Evolutionary conservation across 345 rosid genomes (phyloP).

Genomic region (Hypericum androsaemum): DNA sequence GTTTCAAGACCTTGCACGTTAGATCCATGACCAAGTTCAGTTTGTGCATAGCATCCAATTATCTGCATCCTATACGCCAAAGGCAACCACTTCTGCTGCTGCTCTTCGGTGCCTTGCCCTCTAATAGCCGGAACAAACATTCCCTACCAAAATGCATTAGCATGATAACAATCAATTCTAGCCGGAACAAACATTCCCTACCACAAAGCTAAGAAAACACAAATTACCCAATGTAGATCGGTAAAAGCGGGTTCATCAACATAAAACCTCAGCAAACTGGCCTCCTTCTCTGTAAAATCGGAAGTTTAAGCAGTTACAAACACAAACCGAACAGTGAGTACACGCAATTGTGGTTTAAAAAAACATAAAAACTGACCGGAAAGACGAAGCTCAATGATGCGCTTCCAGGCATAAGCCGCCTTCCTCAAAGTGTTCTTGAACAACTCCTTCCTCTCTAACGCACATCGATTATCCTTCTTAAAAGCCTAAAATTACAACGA

Average conservation of each 20-base stretch:
- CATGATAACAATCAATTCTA: conserved; percentile 18
- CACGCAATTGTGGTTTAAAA: not conserved
- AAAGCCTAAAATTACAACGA: conserved; percentile 40
- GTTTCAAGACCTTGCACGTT: conserved; percentile 99
- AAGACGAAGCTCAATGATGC: conserved; percentile 78
- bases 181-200: conserved; percentile 98
- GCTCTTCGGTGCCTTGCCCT: conserved; percentile 96
- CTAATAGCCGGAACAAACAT: conserved; percentile 93
- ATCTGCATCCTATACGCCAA: conserved; percentile 92
- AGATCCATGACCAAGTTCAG: conserved; percentile 99
- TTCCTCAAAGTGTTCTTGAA: conserved; percentile 79
- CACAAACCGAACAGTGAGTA: not conserved
- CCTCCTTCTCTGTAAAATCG: conserved; percentile 79
- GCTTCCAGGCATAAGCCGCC: conserved; percentile 81
- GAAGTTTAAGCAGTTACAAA: not conserved
- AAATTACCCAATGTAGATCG: conserved; percentile 86
- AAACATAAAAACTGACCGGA: conserved; percentile 27
- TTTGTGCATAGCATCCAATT: conserved; percentile 97
- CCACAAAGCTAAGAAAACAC: conserved; percentile 4
- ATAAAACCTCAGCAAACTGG: conserved; percentile 45
- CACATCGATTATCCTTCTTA: conserved; percentile 57
- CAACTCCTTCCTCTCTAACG: conserved; percentile 80
- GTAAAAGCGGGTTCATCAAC: conserved; percentile 79
- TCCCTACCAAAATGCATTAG: conserved; percentile 53
- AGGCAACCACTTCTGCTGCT: conserved; percentile 86